Conservation (phyloP, 306 rosid species). For the Psophocarpus tetragonolobus region DNA sequence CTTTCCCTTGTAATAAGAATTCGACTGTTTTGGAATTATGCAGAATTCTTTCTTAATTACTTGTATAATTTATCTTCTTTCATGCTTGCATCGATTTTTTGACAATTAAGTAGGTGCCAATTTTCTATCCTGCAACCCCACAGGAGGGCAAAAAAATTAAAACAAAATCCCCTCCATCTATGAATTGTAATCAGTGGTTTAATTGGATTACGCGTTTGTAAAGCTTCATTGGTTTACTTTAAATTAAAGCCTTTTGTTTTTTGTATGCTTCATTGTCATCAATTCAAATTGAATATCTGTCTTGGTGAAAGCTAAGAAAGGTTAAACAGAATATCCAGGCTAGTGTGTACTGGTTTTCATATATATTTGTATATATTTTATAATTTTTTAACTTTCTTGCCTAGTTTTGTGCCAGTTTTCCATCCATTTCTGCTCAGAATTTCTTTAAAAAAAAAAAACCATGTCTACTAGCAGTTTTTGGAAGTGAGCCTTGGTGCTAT, state of each 20-base stretch:
- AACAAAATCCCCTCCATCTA: neutral
- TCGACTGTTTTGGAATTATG: neutral
- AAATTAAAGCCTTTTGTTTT: neutral
- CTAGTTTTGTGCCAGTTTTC: neutral
- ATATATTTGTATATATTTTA: neutral
- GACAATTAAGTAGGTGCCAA: neutral
- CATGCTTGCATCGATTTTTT: neutral
- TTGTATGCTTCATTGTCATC: neutral
- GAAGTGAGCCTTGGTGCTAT: slow-evolving; percentile 3
- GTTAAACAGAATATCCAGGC: neutral
- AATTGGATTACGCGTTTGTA: slow-evolving; percentile 8
- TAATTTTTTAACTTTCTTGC: slow-evolving; percentile 4
- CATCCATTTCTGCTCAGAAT: neutral
- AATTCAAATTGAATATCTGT: neutral
- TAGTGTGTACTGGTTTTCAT: slow-evolving; percentile 5
- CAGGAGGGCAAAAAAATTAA: neutral
- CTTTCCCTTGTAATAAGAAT: neutral
- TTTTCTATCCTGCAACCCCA: neutral
- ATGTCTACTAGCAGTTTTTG: slow-evolving; percentile 2
- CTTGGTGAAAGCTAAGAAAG: neutral
- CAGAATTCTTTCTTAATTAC: neutral
- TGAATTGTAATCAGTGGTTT: neutral
- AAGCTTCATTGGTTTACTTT: neutral
- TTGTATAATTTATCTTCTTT: neutral
- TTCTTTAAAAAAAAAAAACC: neutral